Evolutionary conservation across 2,329 filamentous ascomycete species (phyloP), one percentile per base, ranked within the genome.

Genomic region (Neonectria coccinea): DNA sequence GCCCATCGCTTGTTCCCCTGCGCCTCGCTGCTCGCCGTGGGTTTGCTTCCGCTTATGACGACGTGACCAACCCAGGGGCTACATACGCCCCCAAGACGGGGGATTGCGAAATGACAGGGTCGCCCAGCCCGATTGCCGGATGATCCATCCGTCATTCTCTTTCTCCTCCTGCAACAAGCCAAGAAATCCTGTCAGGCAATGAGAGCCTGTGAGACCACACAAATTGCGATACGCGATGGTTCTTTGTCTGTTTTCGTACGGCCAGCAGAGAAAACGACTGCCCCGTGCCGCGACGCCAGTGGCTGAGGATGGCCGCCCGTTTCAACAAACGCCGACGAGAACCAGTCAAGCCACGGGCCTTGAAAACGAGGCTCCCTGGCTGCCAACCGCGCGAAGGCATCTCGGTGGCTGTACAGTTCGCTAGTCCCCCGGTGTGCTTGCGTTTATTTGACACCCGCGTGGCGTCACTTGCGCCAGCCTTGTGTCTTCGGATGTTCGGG

Each of bases 71-170:
- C 55, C 39, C 47, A 66, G 61, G 68, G 67, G 52, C 39, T 45
- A 27, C 41, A n/a, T 25, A 48, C 27, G 44, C 44, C 9, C 48
- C 42, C n/a, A n/a, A 41, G 56, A 44, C 5, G 5, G 31, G 55
- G 27, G 29, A 56, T 25, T 53, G 70, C 59, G 62, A 73, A 72
- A 73, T 73, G 69, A 67, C 71, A 72, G 69, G 71, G 68, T 61
- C 69, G 42, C 57, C 54, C 53, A 41, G 29, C 42, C 69, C 65
- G 66, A 73, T 70, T 62, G 64, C 68, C 65, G 64, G 67, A 58
- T 59, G 69, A 67, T 65, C 67, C 62, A 67, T 66, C 67, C 22
- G 22, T 3, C 22, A 22, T 22, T 22, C 62, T 56, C 39, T n/a
- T 42, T 18, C 36, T 39, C 39, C n/a, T 42, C n/a, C 52, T 55